A percentile compares a stretch with the other conserved stretches of the same genome.
Evolutionary conservation across 257 asterid genomes (phyloP).

Genomic region (Verbena officinalis): DNA sequence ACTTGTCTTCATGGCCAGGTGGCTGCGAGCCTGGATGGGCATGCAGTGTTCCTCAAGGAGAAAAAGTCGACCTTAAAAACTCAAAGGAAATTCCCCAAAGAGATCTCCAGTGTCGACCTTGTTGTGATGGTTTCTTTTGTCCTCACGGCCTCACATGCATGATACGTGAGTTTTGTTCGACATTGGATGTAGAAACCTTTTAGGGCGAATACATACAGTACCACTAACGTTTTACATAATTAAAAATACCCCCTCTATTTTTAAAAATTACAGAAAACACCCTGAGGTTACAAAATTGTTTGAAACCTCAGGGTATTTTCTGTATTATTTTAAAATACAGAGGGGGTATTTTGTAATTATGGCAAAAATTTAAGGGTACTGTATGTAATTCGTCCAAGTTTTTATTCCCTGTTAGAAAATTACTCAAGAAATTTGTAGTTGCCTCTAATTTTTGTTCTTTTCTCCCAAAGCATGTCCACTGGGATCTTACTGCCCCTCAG

Average conservation of each 20-base stretch:
- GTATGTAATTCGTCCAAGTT: too few species aligned
- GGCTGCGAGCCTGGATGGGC: conserved; percentile 99
- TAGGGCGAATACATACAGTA: too few species aligned
- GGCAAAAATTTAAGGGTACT: too few species aligned
- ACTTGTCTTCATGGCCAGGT: conserved; percentile 73
- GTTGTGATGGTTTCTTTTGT: conserved; percentile 96
- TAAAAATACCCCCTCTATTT: too few species aligned
- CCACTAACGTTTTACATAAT: too few species aligned
- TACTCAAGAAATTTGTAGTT: not conserved
- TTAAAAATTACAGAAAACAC: too few species aligned
- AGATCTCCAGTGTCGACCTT: conserved; percentile 60
- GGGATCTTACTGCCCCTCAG: conserved; percentile 87
- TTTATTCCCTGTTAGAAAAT: too few species aligned
- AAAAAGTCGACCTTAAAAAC: conserved; percentile 59
- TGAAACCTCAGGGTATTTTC: too few species aligned
- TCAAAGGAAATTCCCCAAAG: conserved; percentile 62
- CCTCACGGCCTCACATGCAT: conserved; percentile 98
- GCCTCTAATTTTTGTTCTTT: conserved; percentile 27
- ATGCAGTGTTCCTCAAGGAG: conserved; percentile 55
- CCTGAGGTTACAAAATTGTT: too few species aligned
- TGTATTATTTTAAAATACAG: too few species aligned
- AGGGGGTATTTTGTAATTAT: too few species aligned
- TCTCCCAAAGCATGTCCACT: conserved; percentile 84
- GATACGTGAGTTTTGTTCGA: conserved; percentile 70
- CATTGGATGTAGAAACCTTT: not conserved